A percentile compares a stretch with the other conserved stretches of the same genome.
Conservation (phyloP, 1,284 basidiomycete species). For the Mrakiaceae sp. region DNA sequence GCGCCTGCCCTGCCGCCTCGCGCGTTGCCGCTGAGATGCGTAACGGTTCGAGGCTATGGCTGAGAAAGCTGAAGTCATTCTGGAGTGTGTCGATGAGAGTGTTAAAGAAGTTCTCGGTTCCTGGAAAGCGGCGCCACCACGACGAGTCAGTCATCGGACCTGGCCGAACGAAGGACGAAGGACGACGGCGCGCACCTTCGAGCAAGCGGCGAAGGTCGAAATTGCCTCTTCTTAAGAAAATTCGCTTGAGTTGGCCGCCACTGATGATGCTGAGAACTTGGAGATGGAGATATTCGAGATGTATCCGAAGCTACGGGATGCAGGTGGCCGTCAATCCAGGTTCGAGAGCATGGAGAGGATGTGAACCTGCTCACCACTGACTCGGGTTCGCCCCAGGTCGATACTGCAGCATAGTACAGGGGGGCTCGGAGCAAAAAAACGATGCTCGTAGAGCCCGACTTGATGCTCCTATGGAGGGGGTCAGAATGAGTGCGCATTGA, state of each 20-base stretch:
- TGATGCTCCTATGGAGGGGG: conserved; percentile 43
- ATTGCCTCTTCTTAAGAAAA: conserved; percentile 80
- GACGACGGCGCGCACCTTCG: conserved; percentile 45
- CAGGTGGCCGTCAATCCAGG: no score
- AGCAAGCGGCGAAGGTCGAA: conserved; percentile 80
- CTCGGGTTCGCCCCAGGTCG: conserved; percentile 79
- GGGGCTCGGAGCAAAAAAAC: conserved; percentile 76
- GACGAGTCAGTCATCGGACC: neutral
- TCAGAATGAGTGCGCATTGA: neutral
- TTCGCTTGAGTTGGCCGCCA: conserved; percentile 64
- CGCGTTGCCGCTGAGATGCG: conserved; percentile 57
- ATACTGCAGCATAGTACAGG: conserved; percentile 80
- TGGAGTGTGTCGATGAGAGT: conserved; percentile 60
- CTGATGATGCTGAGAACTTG: conserved; percentile 86
- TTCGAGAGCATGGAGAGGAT: neutral
- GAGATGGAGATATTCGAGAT: conserved; percentile 87
- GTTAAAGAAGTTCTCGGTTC: conserved; percentile 68
- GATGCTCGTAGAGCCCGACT: conserved; percentile 63
- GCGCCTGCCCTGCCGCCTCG: conserved; percentile 57
- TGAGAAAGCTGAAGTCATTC: conserved; percentile 65
- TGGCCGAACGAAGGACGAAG: conserved; percentile 9
- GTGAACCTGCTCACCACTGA: conserved; percentile 20
- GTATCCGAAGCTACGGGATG: conserved; percentile 63
- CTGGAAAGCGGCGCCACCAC: conserved; percentile 34
- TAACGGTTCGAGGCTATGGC: conserved; percentile 68